Base-by-base conservation (phyloP, 1,284 basidiomycete species). In the Austroboletus niveus region DNA sequence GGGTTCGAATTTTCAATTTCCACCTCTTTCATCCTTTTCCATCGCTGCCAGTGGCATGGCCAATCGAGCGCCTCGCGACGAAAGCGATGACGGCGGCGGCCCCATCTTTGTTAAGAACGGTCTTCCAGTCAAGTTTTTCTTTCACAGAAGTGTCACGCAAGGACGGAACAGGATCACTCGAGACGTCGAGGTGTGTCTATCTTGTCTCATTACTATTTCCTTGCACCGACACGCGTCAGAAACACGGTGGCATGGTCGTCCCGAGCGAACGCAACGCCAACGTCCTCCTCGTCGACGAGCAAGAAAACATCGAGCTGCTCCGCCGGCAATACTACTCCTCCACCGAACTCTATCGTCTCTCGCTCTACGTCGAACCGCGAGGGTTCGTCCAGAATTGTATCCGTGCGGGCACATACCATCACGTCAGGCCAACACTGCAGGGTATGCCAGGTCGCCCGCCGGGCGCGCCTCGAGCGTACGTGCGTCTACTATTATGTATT, bases 201-300 rank as follows among this genome's bases (percentile, higher is more conserved):
- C 10, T 6, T 39, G 12, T 14, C 27, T 7, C 3, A 20, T 3
- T 2, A 1, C 8, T 22, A 11, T 34, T 0, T 35, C 8, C 14
- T 27, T 20, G 22, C 38, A 24, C 22, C 22, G 22, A 1, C 42
- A 24, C 24, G 4, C 17, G 2, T 14, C 31, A 70, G 65, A 49
- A 44, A 8, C 34, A 61, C 10, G 65, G 65, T 0, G 68, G 65
- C 1, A 1, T 45, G n/a, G 34, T 70, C 12, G 52, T 59, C 20
- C 1, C 8, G 0, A 12, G 55, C 3, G 65, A 70, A 36, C 49
- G 35, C 15, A 8, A n/a, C 4, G 38, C 65, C 17, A 49, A 69
- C 30, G 64, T 69, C 5, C 53, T 67, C 9, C 58, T 67, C 22
- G 51, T 69, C 10, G 69, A 68, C 29, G 67, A 69, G 42, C 52